phyloP scores from a whole-genome alignment of 1,284 basidiomycete genomes.

The Pseudozyma tsukubaensis region DNA sequence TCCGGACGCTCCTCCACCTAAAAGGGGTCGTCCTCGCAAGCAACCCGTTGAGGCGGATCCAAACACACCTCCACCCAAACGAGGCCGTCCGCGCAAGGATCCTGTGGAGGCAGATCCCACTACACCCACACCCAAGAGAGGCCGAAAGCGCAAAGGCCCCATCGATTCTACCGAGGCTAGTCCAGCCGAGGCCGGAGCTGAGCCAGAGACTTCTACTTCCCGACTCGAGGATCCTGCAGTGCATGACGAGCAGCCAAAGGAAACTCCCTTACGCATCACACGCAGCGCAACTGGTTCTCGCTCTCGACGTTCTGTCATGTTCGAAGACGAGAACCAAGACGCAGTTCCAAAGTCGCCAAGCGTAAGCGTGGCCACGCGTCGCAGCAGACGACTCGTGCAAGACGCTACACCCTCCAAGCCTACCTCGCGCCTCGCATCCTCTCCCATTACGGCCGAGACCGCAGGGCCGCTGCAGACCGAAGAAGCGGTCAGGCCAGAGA shows the following conservation, averaged over 20 bases:
- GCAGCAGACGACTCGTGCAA: constrained; percentile 4
- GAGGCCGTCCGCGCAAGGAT: constrained; percentile 22
- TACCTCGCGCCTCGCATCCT: constrained; percentile 16
- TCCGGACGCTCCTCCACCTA: background rate
- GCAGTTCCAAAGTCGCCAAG: constrained; percentile 22
- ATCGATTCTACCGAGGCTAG: constrained; percentile 6
- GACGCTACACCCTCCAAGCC: constrained; percentile 4
- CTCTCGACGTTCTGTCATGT: background rate
- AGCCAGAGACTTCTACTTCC: constrained; percentile 6
- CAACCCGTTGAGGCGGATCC: background rate
- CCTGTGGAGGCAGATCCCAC: background rate
- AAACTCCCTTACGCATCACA: background rate
- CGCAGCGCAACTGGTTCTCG: background rate
- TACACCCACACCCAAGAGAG: constrained; percentile 11
- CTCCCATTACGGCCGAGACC: constrained; percentile 5
- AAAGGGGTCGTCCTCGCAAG: constrained; percentile 3
- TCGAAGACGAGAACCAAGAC: background rate
- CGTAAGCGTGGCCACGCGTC: constrained; percentile 18
- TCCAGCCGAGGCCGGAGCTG: background rate
- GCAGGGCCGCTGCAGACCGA: background rate
- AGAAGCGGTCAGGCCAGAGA: background rate
- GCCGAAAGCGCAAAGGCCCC: constrained; percentile 17
- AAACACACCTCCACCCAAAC: constrained; percentile 8
- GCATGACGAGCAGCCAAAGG: background rate
- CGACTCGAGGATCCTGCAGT: background rate